Conservation (phyloP, 441 rosid species). For the Gossypium laxum region DNA sequence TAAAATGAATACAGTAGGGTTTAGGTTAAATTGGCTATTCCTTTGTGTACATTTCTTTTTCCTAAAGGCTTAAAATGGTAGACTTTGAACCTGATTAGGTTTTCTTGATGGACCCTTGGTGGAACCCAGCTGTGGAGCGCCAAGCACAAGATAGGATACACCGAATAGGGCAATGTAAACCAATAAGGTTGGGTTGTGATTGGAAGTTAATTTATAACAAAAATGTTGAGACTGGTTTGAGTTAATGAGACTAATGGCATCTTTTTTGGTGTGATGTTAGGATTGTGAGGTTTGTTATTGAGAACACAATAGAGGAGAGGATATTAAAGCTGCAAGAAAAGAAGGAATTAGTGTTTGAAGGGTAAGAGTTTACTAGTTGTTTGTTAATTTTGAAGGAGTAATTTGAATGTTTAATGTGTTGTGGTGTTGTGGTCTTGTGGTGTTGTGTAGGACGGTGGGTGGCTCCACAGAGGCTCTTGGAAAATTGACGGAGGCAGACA, state of each 20-base stretch:
- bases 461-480: conserved; percentile 78
- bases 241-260: conserved; percentile 7
- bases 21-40: not conserved
- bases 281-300: conserved; percentile 76
- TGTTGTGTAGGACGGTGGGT: conserved; percentile 62
- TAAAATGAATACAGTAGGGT: not conserved
- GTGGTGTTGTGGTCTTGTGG: conserved; percentile 18
- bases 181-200: conserved; percentile 74
- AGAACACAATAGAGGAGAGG: conserved; percentile 90
- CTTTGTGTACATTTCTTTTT: not conserved
- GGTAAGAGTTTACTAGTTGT: conserved; percentile 32
- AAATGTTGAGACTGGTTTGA: not conserved
- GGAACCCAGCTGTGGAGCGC: conserved; percentile 95
- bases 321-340: conserved; percentile 81
- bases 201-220: not conserved
- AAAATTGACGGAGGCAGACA: conserved; percentile 62
- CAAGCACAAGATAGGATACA: conserved; percentile 98
- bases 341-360: conserved; percentile 92
- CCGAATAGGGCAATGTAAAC: conserved; percentile 87
- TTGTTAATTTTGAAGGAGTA: not conserved
- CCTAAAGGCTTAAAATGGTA: not conserved
- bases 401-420: not conserved
- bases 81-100: conserved; percentile 35
- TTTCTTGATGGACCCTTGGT: conserved; percentile 98
- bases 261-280: conserved; percentile 25